Base-by-base conservation (phyloP, 306 rosid species). In the Alnus glutinosa region DNA sequence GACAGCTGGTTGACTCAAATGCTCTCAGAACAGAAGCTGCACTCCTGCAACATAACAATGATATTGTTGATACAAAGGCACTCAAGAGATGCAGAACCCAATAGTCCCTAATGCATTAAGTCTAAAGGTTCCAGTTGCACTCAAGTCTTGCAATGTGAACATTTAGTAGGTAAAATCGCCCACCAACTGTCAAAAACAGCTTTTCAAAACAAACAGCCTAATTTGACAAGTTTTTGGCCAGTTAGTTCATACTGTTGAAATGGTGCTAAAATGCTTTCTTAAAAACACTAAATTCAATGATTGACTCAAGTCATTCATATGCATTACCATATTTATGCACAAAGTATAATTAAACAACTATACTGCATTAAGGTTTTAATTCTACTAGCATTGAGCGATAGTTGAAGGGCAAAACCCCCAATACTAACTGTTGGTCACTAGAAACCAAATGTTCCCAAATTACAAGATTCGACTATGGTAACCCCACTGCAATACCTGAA, bases 21-120 rank as follows among this genome's bases (percentile, higher is more conserved):
- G 91, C 78, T 88, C 90, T 91, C 77, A 79, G 85, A 69, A 91
- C 71, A 72, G 99, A 91, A 55, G 91, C 98, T 37, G 87, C 91
- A 85, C 93, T 96, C 89, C 99, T 96, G 91, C 87, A 88, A 54
- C 51, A 85, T 28, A 75, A 76, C 28, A 68, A 81, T 70, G 55
- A 84, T 9, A 54, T 63, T 54, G 68, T 80, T 39, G 71, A 62
- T 61, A 82, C 18, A 48, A 55, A 37, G 18, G 75, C 36, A 64
- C n/a, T 11, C 61, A 49, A 16, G 46, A 71, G 55, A 37, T n/a
- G 19, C 34, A 58, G 44, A 48, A 59, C 15, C 46, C 3, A 70
- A 30, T 66, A 47, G 12, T 23, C 55, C 47, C 59, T 6, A 10
- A 42, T 15, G 10, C 46, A 68, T 11, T 64, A n/a, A 52, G 42